Conservation (phyloP, 495 filamentous ascomycete species). For the Hypoxylon perforatum region DNA sequence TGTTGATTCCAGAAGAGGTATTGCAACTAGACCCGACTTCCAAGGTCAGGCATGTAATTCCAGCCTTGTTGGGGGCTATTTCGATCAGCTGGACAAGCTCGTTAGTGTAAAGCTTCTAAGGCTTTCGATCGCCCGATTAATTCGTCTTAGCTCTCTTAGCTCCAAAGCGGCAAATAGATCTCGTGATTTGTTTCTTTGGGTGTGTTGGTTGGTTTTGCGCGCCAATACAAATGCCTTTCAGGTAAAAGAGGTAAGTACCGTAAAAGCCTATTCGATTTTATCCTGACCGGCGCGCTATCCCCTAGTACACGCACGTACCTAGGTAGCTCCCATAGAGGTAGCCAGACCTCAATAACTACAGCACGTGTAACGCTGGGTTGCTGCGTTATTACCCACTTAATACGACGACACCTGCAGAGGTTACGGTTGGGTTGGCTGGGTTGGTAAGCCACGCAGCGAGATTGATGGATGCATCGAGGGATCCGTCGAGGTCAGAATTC, state of each 20-base stretch:
- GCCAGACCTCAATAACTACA: background rate
- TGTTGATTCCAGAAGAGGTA: background rate
- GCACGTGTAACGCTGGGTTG: slow-evolving; percentile 31
- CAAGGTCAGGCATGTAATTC: background rate
- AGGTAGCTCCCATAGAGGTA: too few species aligned
- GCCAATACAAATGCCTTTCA: background rate
- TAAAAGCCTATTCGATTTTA: slow-evolving; percentile 23
- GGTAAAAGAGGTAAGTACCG: background rate
- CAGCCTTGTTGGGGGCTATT: slow-evolving; percentile 9
- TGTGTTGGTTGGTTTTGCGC: background rate
- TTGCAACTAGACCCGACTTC: background rate
- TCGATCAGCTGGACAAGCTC: slow-evolving; percentile 7
- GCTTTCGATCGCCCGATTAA: slow-evolving; percentile 14
- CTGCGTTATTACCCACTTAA: slow-evolving; percentile 5
- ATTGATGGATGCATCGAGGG: background rate
- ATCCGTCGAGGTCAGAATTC: slow-evolving; percentile 23
- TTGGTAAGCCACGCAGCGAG: too few species aligned
- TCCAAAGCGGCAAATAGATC: slow-evolving; percentile 1
- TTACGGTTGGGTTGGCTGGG: too few species aligned
- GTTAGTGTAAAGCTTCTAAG: slow-evolving; percentile 9
- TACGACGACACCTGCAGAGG: slow-evolving; percentile 11
- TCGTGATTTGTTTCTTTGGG: background rate
- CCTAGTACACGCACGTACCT: too few species aligned
- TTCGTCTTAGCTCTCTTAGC: slow-evolving; percentile 22
- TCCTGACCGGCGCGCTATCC: slow-evolving; percentile 21